These are phyloP conservation scores for Fusarium sp. DNA, from an alignment of 2,329 filamentous ascomycete species.

Conservation along the genomic window DNA sequence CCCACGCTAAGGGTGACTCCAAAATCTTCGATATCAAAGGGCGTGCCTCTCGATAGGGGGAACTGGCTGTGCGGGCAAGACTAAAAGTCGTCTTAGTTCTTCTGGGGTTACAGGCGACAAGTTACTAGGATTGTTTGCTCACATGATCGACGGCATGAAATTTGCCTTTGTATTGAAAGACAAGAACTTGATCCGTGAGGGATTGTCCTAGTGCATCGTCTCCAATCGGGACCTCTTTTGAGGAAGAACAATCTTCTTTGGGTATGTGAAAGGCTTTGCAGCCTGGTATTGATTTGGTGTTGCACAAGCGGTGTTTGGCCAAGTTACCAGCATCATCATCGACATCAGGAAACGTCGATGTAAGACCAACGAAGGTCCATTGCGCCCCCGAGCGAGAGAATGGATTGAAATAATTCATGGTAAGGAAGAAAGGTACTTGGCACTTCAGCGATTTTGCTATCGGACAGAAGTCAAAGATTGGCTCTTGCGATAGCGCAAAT, in stretches of 20 bases:
- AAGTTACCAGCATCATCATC: constrained; percentile 56
- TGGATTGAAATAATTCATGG: constrained; percentile 46
- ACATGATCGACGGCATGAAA: constrained; percentile 79
- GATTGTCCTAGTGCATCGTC: constrained; percentile 53
- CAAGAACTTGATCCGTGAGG: constrained; percentile 71
- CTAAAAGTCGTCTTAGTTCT: constrained; percentile 52
- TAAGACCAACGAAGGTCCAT: constrained; percentile 69
- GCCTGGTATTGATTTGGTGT: constrained; percentile 58
- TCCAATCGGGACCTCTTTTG: constrained; percentile 54
- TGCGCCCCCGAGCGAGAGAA: constrained; percentile 28
- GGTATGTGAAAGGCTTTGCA: constrained; percentile 71
- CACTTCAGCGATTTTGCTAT: not conserved
- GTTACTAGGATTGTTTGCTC: constrained; percentile 48
- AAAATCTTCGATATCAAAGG: constrained; percentile 81
- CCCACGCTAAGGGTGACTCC: constrained; percentile 73
- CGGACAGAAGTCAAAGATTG: constrained; percentile 1
- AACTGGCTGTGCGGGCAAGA: constrained; percentile 77
- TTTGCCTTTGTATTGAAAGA: constrained; percentile 73
- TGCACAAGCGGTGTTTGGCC: constrained; percentile 56
- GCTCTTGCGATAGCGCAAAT: not conserved
- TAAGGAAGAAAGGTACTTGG: not conserved
- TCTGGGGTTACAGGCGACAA: not conserved
- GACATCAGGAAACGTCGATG: constrained; percentile 69
- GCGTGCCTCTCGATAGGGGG: constrained; percentile 71
- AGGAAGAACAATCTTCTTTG: constrained; percentile 54